Base-by-base conservation (phyloP, 2,329 filamentous ascomycete species). In the Colletotrichum phormii region DNA sequence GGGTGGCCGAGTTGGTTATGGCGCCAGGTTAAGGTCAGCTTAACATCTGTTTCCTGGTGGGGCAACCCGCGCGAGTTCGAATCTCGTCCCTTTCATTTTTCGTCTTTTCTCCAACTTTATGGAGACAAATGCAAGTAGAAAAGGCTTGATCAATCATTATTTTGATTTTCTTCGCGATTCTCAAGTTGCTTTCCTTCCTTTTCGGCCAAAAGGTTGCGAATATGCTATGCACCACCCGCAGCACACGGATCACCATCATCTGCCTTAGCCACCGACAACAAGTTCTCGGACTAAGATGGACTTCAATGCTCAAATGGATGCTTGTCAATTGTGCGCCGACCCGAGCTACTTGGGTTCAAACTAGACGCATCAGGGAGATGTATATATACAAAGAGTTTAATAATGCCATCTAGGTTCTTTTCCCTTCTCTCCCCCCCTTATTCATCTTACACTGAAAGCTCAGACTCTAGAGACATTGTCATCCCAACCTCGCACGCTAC, bases 1-100 rank as follows among this genome's bases (percentile, higher is more conserved):
- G 71, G 71, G 71, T 73, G 71, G 71, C 71, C 71, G 71, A 73
- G 71, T 73, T 73, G 71, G 71, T 73, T 73, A 71, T 73, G 71
- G 71, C 71, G 71, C 71, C 71, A 73, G 71, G 71, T 73, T 73
- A 73, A 73, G 71, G 71, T 73, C 66, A 71, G 71, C 71, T 73
- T 65, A 73, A 73, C 71, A 71, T 73, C 71, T 73, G 66, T 73
- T 73, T 73, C 71, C 71, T 73, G 71, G 71, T 73, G 71, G 71
- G 71, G 71, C 33, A 46, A 37, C 18, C 29, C 54, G 71, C 71
- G 71, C 71, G 65, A 73, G 73, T 65, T 75, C 72, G 71, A 75
- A 71, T 73, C 72, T 67, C 71, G 73, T 68, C 64, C 72, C 54
- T 63, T 49, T 72, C 49, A 64, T 68, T n/a, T 24, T 62, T 60